These are phyloP conservation scores for Panaeolus papilionaceus DNA, from an alignment of 768 basidiomycete genomes.

Conservation along the genomic window DNA sequence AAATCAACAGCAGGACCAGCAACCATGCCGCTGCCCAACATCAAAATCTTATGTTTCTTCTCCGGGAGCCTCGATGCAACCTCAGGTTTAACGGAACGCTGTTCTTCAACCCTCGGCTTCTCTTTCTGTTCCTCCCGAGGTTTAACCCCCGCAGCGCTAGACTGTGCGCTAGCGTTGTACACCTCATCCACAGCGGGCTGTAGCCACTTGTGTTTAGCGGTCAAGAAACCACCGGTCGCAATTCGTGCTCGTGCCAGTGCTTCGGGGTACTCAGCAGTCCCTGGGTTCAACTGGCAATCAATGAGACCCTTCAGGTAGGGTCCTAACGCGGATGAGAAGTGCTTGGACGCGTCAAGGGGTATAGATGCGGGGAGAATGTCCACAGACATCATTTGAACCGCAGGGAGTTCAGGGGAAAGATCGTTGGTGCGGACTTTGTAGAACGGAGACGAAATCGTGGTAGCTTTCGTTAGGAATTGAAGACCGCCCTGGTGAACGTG, in stretches of 20 bases:
- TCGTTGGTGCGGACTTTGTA: slow-evolving; percentile 55
- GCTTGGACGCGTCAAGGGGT: slow-evolving; percentile 79
- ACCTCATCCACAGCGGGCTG: slow-evolving; percentile 54
- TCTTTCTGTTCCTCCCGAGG: slow-evolving; percentile 8
- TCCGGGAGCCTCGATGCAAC: not conserved
- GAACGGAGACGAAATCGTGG: slow-evolving; percentile 81
- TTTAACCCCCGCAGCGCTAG: not conserved
- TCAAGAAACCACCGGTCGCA: slow-evolving; percentile 61
- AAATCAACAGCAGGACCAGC: slow-evolving; percentile 87
- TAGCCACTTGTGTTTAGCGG: slow-evolving; percentile 64
- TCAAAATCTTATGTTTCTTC: slow-evolving; percentile 69
- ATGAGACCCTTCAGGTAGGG: slow-evolving; percentile 74
- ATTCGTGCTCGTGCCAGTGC: slow-evolving; percentile 79
- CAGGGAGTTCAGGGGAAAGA: slow-evolving; percentile 49
- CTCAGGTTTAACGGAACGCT: not conserved
- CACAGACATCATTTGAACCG: slow-evolving; percentile 84
- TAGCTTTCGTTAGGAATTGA: slow-evolving; percentile 78
- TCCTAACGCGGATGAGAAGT: slow-evolving; percentile 71
- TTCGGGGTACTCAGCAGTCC: slow-evolving; percentile 29
- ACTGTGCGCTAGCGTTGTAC: slow-evolving; percentile 24
- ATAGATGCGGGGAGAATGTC: slow-evolving; percentile 91
- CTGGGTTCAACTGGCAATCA: slow-evolving; percentile 24
- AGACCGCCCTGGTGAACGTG: slow-evolving; percentile 68
- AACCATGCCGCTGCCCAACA: slow-evolving; percentile 96
- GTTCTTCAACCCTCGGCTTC: slow-evolving; percentile 3